phyloP scores from a whole-genome alignment of 192 early-diverging fungal species.

The Gigaspora rosea region DNA sequence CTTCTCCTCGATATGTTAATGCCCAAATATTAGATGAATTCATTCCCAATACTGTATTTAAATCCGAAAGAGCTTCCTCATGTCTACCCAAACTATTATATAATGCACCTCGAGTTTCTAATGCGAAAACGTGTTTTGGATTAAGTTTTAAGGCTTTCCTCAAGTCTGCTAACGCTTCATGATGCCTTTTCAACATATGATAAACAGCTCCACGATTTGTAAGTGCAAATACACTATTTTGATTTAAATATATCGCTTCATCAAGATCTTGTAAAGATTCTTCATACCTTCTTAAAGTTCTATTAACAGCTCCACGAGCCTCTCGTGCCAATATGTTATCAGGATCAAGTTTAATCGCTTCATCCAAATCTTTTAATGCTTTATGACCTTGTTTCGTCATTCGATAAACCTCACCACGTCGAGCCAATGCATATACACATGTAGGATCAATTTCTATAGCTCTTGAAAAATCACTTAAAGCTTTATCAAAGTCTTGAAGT shows the following conservation, averaged over 20 bases:
- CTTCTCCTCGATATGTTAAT: constrained; percentile 8
- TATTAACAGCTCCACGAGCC: constrained; percentile 19
- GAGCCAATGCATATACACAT: background rate
- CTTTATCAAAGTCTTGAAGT: constrained; percentile 1
- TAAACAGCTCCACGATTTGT: constrained; percentile 20
- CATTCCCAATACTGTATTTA: background rate
- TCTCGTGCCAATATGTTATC: constrained; percentile 10
- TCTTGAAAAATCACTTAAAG: constrained; percentile 22
- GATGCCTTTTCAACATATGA: constrained; percentile 16
- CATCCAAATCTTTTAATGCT: constrained; percentile 21
- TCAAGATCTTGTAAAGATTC: constrained; percentile 26
- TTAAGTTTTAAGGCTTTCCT: constrained; percentile 4
- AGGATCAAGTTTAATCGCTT: constrained; percentile 20
- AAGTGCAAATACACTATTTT: constrained; percentile 25
- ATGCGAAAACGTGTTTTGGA: constrained; percentile 6
- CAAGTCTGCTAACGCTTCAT: constrained; percentile 14
- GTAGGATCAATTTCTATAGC: constrained; percentile 7
- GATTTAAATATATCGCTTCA: constrained; percentile 8
- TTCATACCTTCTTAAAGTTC: constrained; percentile 25
- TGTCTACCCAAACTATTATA: background rate
- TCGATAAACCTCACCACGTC: constrained; percentile 18
- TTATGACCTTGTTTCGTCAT: background rate
- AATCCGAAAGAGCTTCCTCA: background rate
- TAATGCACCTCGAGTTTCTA: constrained; percentile 10
- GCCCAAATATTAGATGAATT: constrained; percentile 18